Conservation (phyloP, 306 rosid genomes). For the Quercus agrifolia region DNA sequence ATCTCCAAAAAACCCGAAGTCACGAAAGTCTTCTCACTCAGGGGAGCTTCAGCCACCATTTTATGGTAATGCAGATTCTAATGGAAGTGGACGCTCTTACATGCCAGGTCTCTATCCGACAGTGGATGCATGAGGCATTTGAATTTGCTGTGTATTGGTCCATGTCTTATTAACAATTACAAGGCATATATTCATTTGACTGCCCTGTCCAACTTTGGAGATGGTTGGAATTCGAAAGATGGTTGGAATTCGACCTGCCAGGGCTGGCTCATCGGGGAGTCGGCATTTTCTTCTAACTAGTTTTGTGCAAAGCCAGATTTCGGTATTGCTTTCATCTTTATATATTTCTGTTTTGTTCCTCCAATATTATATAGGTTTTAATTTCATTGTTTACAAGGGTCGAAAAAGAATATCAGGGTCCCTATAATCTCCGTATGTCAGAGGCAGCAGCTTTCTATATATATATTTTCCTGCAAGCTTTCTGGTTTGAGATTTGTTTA, state of each 20-base stretch:
- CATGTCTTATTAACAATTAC: conserved; percentile 16
- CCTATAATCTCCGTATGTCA: conserved; percentile 2
- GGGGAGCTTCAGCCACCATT: conserved; percentile 77
- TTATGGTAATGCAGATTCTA: conserved; percentile 64
- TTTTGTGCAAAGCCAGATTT: conserved; percentile 23
- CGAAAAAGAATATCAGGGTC: conserved; percentile 19
- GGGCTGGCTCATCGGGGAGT: conserved; percentile 35
- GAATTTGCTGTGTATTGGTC: conserved; percentile 3
- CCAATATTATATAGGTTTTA: conserved; percentile 15
- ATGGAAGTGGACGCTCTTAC: conserved; percentile 59
- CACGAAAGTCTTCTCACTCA: conserved; percentile 79
- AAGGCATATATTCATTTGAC: conserved; percentile 57
- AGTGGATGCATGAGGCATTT: conserved; percentile 37
- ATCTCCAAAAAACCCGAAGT: conserved; percentile 67
- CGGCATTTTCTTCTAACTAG: conserved; percentile 24
- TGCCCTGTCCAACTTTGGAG: conserved; percentile 35
- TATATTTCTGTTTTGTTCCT: conserved; percentile 20
- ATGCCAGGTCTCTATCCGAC: conserved; percentile 51
- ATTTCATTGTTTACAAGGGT: conserved; percentile 12
- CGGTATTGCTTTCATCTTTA: conserved; percentile 16
- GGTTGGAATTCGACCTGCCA: conserved; percentile 37
- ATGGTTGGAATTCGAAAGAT: conserved; percentile 35
- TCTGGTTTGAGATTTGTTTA: not conserved
- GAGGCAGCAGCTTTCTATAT: not conserved
- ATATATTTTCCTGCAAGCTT: not conserved